phyloP scores from a whole-genome alignment of 2,329 filamentous ascomycete genomes.

The Trichophyton equinum region DNA sequence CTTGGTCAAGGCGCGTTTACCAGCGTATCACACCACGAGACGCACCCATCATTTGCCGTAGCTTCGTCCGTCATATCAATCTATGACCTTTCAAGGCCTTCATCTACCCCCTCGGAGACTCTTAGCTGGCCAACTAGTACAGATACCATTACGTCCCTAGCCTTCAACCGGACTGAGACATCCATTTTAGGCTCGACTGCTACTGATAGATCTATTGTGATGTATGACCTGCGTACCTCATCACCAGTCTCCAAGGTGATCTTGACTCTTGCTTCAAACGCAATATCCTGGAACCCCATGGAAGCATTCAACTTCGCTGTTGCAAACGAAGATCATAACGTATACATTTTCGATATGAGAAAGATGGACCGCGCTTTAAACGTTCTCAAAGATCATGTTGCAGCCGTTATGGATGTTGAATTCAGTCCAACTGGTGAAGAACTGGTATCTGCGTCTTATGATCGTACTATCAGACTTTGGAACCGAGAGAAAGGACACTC shows the following conservation, averaged over 20 bases:
- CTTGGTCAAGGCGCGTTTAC: constrained; percentile 75
- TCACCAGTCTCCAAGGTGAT: constrained; percentile 70
- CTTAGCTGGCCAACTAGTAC: constrained; percentile 76
- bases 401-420: constrained; percentile 91
- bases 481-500: constrained; percentile 67
- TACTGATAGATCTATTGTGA: constrained; percentile 70
- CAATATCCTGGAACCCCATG: constrained; percentile 88
- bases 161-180: constrained; percentile 90
- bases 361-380: constrained; percentile 80
- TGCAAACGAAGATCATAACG: constrained; percentile 88
- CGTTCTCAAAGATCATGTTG: constrained; percentile 77
- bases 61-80: constrained; percentile 69
- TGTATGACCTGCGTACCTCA: constrained; percentile 84
- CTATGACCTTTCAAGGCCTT: constrained; percentile 74
- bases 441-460: constrained; percentile 78
- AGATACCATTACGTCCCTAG: constrained; percentile 77
- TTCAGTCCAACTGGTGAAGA: constrained; percentile 92
- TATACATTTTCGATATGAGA: constrained; percentile 87
- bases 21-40: constrained; percentile 69
- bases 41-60: constrained; percentile 62
- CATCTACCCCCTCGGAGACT: constrained; percentile 63
- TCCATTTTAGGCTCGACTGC: constrained; percentile 77
- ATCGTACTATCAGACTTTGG: constrained; percentile 80
- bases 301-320: constrained; percentile 91
- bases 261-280: constrained; percentile 71